Conservation (phyloP, 257 asterid species). For the Solanum etuberosum region DNA sequence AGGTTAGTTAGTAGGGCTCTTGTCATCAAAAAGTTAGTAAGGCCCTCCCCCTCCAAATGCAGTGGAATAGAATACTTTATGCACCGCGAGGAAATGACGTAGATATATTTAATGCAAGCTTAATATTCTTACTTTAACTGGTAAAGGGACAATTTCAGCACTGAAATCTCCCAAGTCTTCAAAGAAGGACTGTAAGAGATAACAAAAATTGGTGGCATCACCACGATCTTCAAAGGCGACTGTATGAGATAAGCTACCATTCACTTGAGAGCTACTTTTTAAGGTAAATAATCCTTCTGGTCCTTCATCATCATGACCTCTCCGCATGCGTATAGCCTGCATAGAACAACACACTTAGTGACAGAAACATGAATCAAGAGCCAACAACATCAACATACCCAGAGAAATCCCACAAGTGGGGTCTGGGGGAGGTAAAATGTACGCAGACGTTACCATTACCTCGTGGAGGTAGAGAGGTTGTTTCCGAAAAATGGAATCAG, state of each 20-base stretch:
- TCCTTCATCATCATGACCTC: conserved; percentile 33
- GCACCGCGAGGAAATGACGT: not conserved
- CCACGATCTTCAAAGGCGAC: conserved; percentile 74
- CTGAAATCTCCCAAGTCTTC: conserved; percentile 51
- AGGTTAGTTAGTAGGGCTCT: not conserved
- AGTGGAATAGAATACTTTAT: not conserved
- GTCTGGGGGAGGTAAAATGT: not conserved
- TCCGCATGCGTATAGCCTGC: conserved; percentile 60
- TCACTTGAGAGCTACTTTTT: conserved; percentile 24
- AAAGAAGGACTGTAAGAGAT: conserved; percentile 58
- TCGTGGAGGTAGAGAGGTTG: not conserved
- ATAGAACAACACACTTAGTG: not conserved
- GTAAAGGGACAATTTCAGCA: conserved; percentile 57
- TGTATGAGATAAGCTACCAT: conserved; percentile 31
- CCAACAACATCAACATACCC: not conserved
- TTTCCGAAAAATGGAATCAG: not conserved
- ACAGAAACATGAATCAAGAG: not conserved
- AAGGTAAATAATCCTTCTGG: conserved; percentile 42
- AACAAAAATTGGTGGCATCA: conserved; percentile 79
- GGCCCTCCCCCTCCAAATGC: not conserved
- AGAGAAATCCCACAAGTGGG: not conserved
- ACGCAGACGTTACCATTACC: not conserved
- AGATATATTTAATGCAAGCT: not conserved
- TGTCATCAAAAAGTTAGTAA: not conserved
- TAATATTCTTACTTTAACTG: conserved; percentile 44